Base-by-base conservation (phyloP, 2,329 filamentous ascomycete species). In the Clarireedia paspali region DNA sequence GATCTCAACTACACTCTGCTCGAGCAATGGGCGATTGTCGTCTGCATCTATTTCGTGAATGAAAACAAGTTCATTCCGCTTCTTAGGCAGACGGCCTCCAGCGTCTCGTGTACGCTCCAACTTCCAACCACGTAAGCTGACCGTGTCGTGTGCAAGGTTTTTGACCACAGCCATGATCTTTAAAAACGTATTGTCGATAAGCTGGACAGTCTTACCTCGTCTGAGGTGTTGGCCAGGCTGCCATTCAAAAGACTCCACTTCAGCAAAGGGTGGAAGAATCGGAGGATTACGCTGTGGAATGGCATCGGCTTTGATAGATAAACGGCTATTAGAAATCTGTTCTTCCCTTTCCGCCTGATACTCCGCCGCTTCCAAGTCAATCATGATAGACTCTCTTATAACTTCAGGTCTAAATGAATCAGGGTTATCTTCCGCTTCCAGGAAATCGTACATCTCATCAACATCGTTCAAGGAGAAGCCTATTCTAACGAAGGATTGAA, bases 31-130 rank as follows among this genome's bases (percentile, higher is more conserved):
- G 3, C 70, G 59, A 0, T 59, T 57, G 38, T 77, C 72, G 5
- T 73, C 68, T 0, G 69, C 57, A 10, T 74, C 69, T 5, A 74
- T 59, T 10, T 76, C 69, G 34, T 63, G 50, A 24, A 51, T 59
- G 67, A 76, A 71, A 71, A 71, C 20, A 1, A 82, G 56, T 58
- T 82, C 79, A 47, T 79, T 75, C 0, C 68, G 2, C 67, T 67
- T 17, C 70, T 68, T 15, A 67, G 67, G 14, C 73, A 70, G 5
- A 68, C 70, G 59, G 0, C 69, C 70, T 5, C 70, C 63, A 24
- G 74, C 61, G 2, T 68, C 56, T 2, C 66, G 66, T 0, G 68
- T 63, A 1, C 72, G 67, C 0, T 71, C 65, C 1, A 79, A 66
- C 1, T 69, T 66, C 2, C 71, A 65, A 0, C 80, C 80, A 14